These are phyloP conservation scores for Deinandra increscens DNA, from an alignment of 129 eudicot species.

Conservation along the genomic window DNA sequence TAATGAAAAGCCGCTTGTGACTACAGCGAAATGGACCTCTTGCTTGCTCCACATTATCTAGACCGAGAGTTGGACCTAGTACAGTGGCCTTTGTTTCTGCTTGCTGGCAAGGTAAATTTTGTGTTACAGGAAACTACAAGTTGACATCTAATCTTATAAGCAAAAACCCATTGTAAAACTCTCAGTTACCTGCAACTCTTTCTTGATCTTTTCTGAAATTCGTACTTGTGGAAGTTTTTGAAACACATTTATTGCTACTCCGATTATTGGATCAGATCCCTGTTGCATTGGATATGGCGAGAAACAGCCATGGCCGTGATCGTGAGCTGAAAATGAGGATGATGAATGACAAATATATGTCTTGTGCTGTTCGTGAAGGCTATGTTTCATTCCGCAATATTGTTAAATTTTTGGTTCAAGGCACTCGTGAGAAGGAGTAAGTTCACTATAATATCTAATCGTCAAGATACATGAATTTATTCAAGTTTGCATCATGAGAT, in stretches of 20 bases:
- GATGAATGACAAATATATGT: constrained; percentile 65
- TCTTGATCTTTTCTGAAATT: neutral
- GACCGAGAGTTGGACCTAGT: constrained; percentile 71
- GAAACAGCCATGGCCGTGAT: constrained; percentile 76
- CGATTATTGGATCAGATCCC: constrained; percentile 53
- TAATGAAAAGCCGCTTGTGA: neutral
- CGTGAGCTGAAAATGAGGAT: constrained; percentile 78
- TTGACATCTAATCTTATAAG: constrained; percentile 48
- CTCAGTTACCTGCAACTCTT: no score
- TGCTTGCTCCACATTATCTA: constrained; percentile 95
- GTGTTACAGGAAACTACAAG: neutral
- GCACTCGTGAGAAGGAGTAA: constrained; percentile 64
- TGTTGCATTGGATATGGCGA: constrained; percentile 91
- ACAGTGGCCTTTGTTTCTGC: constrained; percentile 91
- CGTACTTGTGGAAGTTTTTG: constrained; percentile 10
- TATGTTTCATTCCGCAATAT: constrained; percentile 72
- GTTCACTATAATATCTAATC: constrained; percentile 17
- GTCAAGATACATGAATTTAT: neutral
- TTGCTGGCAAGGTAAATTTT: constrained; percentile 80
- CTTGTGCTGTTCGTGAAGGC: constrained; percentile 82
- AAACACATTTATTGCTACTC: constrained; percentile 1
- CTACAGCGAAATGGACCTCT: constrained; percentile 82
- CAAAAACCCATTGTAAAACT: constrained; percentile 43
- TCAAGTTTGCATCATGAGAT: constrained; percentile 9
- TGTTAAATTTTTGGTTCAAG: constrained; percentile 58